Evolutionary conservation across 805 yeast genomes (phyloP).

Genomic region (Saturnispora saitoi): DNA sequence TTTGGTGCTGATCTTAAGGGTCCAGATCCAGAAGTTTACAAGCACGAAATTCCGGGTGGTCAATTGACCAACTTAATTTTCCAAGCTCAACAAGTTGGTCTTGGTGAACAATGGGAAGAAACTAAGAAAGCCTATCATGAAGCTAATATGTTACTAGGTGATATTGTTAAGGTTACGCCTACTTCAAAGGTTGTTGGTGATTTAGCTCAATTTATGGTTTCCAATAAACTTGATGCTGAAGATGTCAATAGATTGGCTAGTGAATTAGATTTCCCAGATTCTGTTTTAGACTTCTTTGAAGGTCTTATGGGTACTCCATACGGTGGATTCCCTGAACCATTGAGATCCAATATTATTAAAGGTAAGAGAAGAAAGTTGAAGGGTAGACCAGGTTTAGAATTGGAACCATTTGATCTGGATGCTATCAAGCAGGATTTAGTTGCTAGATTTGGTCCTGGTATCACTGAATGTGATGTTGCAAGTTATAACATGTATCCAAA

Average conservation of each 20-base stretch:
- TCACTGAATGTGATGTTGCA: conserved; percentile 85
- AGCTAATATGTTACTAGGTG: conserved; percentile 89
- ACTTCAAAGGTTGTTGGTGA: conserved; percentile 99
- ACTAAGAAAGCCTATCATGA: conserved; percentile 90
- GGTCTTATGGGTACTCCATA: conserved; percentile 99
- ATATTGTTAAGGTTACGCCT: conserved; percentile 96
- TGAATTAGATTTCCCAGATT: conserved; percentile 95
- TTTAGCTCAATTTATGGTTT: conserved; percentile 98
- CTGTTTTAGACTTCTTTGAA: conserved; percentile 96
- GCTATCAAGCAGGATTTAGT: conserved; percentile 64
- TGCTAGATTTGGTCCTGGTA: conserved; percentile 64
- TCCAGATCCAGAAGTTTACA: conserved; percentile 98
- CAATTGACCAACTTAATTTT: conserved; percentile 94
- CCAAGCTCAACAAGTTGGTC: conserved; percentile 99
- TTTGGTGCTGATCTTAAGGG: conserved; percentile 98
- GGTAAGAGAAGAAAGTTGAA: conserved; percentile 89
- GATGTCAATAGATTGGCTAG: conserved; percentile 84
- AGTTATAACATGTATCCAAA: conserved; percentile 97
- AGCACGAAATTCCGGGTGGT: conserved; percentile 99
- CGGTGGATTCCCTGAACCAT: conserved; percentile 99
- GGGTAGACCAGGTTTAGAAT: conserved; percentile 84
- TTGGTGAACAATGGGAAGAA: conserved; percentile 94
- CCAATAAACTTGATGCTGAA: conserved; percentile 77
- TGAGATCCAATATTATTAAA: conserved; percentile 81
- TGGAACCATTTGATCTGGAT: conserved; percentile 75